A percentile compares a stretch with the other conserved stretches of the same genome.
Evolutionary conservation across 352 stramenopile species (phyloP).

Genomic region (Plasmopara halstedii): DNA sequence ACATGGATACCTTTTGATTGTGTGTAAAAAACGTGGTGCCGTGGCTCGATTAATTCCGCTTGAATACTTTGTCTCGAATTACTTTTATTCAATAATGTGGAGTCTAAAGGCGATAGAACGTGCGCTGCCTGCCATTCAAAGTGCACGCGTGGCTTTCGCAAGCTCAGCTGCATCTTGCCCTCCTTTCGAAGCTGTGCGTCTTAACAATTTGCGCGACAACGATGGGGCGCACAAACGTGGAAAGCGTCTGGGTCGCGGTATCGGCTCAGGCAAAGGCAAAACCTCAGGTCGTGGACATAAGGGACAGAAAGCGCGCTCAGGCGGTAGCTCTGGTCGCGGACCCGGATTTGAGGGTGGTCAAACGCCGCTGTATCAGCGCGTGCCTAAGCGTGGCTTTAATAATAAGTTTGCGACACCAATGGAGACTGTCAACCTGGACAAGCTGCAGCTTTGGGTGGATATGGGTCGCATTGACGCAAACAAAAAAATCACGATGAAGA

Average conservation of each 20-base stretch:
- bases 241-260: slow-evolving; percentile 89
- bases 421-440: slow-evolving; percentile 90
- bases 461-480: slow-evolving; percentile 91
- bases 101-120: slow-evolving; percentile 50
- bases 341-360: slow-evolving; percentile 97
- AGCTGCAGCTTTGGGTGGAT: slow-evolving; percentile 94
- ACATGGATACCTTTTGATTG: too few relatives aligned
- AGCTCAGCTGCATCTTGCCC: slow-evolving; percentile 42
- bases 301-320: slow-evolving; percentile 92
- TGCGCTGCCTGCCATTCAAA: slow-evolving; percentile 31
- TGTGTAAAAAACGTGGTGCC: slow-evolving; percentile 1
- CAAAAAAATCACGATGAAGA: slow-evolving; percentile 91
- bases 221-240: slow-evolving; percentile 80
- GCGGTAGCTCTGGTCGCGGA: slow-evolving; percentile 71
- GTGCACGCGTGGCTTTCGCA: slow-evolving; percentile 23
- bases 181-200: slow-evolving; percentile 41
- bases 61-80: slow-evolving; percentile 12
- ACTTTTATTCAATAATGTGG: slow-evolving; percentile 26
- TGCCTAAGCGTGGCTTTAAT: slow-evolving; percentile 99
- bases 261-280: slow-evolving; percentile 91
- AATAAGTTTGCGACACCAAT: slow-evolving; percentile 88
- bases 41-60: slow-evolving; percentile 8
- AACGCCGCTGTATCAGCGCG: slow-evolving; percentile 94
- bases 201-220: slow-evolving; percentile 85
- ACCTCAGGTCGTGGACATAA: slow-evolving; percentile 97